Evolutionary conservation across 257 asterid species (phyloP).

Genomic region (Ehretia macrophylla): DNA sequence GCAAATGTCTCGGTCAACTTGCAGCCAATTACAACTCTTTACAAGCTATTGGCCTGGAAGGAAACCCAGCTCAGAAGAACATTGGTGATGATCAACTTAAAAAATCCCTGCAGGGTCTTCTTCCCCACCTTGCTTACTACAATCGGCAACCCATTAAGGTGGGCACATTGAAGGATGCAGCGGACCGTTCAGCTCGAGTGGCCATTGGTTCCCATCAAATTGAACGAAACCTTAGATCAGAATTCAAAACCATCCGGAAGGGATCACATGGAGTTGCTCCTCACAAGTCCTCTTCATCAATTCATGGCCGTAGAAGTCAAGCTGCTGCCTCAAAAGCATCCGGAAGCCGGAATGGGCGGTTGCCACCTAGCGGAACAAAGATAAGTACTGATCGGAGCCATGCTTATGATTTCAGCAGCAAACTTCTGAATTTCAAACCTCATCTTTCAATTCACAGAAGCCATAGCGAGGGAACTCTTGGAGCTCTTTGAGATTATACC

Average conservation of each 20-base stretch:
- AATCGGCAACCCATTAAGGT: slow-evolving; percentile 66
- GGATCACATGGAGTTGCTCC: slow-evolving; percentile 43
- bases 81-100: slow-evolving; percentile 85
- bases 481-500: slow-evolving; percentile 35
- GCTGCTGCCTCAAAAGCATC: slow-evolving; percentile 37
- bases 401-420: slow-evolving; percentile 31
- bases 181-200: slow-evolving; percentile 63
- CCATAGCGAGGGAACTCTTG: slow-evolving; percentile 84
- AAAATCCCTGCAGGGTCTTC: slow-evolving; percentile 73
- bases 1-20: slow-evolving; percentile 93
- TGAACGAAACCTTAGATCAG: slow-evolving; percentile 49
- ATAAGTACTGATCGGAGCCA: slow-evolving; percentile 29
- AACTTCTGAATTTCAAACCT: slow-evolving; percentile 33
- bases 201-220: slow-evolving; percentile 51
- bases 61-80: slow-evolving; percentile 93
- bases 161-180: slow-evolving; percentile 54
- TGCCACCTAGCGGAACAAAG: slow-evolving; percentile 60
- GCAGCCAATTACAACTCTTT: slow-evolving; percentile 88
- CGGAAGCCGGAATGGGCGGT: slow-evolving; percentile 41
- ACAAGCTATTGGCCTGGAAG: slow-evolving; percentile 89
- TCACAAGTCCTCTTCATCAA: slow-evolving; percentile 53
- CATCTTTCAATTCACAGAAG: slow-evolving; percentile 56
- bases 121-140: slow-evolving; percentile 73
- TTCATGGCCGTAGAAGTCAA: slow-evolving; percentile 61
- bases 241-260: slow-evolving; percentile 47